Percentiles rank a stretch among this genome's conserved stretches.
Conservation (phyloP, 768 basidiomycete genomes). For the Tulasnella sp. region DNA sequence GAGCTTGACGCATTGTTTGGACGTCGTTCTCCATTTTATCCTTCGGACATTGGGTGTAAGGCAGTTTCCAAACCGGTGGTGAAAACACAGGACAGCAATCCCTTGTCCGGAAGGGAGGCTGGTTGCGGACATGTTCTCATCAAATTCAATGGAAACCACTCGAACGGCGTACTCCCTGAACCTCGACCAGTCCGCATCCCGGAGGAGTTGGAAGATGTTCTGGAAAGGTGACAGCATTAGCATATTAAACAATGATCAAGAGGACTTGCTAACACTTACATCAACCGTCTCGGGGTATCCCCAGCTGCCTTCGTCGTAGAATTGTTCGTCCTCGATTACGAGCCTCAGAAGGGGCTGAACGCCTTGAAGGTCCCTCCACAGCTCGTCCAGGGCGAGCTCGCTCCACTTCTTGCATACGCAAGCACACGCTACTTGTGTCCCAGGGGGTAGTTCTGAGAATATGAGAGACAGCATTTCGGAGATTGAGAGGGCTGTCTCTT, state of each 20-base stretch:
- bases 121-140: not conserved
- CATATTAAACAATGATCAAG: not conserved
- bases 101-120: not conserved
- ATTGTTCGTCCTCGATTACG: not conserved
- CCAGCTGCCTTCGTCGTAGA: not conserved
- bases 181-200: not conserved
- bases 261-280: not conserved
- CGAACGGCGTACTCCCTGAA: not conserved
- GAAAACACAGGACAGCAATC: not conserved
- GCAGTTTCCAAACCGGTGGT: not conserved
- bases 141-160: not conserved
- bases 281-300: rapidly evolving
- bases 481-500: not conserved
- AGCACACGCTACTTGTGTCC: not conserved
- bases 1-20: not conserved
- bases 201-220: not conserved
- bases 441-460: not conserved
- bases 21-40: not conserved
- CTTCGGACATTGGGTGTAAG: not conserved
- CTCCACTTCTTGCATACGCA: not conserved
- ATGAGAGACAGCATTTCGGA: not conserved
- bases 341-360: not conserved
- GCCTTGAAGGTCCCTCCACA: not conserved
- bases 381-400: not conserved
- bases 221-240: not conserved